A percentile compares a stretch with the other conserved stretches of the same genome.
Conservation (phyloP, 2,329 filamentous ascomycete species). For the Colletotrichum abscissum region DNA sequence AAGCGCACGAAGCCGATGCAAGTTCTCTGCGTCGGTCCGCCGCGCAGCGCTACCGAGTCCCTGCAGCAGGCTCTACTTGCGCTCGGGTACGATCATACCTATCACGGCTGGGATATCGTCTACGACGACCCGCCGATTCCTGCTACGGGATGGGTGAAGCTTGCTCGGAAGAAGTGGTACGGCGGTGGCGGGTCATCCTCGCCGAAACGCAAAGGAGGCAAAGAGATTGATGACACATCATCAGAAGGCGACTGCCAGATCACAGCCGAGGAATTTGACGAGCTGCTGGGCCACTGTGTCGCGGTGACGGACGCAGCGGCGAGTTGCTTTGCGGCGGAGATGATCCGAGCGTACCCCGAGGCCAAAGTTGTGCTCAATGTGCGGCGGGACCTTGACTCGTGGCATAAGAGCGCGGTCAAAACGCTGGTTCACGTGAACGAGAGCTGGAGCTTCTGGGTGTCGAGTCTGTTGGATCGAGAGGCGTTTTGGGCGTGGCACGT, state of each 20-base stretch:
- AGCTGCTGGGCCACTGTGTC: constrained; percentile 41
- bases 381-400: constrained; percentile 51
- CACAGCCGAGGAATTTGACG: constrained; percentile 41
- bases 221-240: background rate
- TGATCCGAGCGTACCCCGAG: constrained; percentile 28
- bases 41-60: constrained; percentile 48
- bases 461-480: constrained; percentile 42
- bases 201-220: background rate
- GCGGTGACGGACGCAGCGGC: constrained; percentile 56
- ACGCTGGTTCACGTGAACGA: constrained; percentile 40
- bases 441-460: constrained; percentile 44
- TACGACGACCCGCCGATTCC: constrained; percentile 42
- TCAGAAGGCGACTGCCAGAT: constrained; percentile 21
- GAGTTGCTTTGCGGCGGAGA: constrained; percentile 52
- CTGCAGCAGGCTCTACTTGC: constrained; percentile 45
- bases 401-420: constrained; percentile 47
- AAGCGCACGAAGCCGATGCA: constrained; percentile 47
- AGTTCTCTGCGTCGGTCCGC: constrained; percentile 47
- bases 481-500: constrained; percentile 48
- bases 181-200: constrained; percentile 10
- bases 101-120: constrained; percentile 48
- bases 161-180: constrained; percentile 43
- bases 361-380: constrained; percentile 59
- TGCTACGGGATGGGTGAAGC: constrained; percentile 38
- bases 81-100: constrained; percentile 47